phyloP scores from a whole-genome alignment of 2,329 filamentous ascomycete species.

The Ceratocystis papillata region DNA sequence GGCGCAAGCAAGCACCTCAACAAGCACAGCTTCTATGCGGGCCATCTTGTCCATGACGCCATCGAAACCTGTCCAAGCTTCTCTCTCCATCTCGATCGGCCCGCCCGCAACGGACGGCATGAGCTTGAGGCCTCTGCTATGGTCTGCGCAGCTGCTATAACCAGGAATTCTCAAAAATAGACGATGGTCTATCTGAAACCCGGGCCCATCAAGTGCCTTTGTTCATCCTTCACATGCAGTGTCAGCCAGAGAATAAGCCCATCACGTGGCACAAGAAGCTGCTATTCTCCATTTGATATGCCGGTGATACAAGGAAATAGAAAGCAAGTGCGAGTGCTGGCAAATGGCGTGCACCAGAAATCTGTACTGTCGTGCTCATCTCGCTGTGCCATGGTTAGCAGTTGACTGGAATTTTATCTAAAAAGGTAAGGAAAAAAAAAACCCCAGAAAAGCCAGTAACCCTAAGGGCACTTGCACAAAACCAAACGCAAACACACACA shows the following conservation, averaged over 20 bases:
- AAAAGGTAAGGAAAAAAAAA: too few species aligned
- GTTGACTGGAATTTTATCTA: too few species aligned
- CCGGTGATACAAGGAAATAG: constrained; percentile 1
- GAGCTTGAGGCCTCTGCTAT: background rate
- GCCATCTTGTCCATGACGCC: background rate
- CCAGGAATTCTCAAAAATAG: background rate
- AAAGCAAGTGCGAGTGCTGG: background rate
- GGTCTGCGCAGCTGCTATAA: background rate
- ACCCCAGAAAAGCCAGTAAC: too few species aligned
- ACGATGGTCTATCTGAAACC: background rate
- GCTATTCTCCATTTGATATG: background rate
- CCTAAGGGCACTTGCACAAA: background rate
- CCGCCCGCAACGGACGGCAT: background rate
- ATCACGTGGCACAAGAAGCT: background rate
- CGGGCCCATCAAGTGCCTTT: background rate
- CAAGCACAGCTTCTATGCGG: background rate
- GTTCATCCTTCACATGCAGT: background rate
- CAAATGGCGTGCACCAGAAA: background rate
- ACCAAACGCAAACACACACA: background rate
- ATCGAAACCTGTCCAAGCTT: background rate
- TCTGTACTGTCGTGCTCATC: background rate
- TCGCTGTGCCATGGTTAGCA: too few species aligned
- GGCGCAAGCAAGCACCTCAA: too few species aligned
- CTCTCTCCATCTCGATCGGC: background rate
- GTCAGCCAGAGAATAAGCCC: background rate